phyloP scores from a whole-genome alignment of 805 yeast genomes.

The Hanseniaspora lindneri region DNA sequence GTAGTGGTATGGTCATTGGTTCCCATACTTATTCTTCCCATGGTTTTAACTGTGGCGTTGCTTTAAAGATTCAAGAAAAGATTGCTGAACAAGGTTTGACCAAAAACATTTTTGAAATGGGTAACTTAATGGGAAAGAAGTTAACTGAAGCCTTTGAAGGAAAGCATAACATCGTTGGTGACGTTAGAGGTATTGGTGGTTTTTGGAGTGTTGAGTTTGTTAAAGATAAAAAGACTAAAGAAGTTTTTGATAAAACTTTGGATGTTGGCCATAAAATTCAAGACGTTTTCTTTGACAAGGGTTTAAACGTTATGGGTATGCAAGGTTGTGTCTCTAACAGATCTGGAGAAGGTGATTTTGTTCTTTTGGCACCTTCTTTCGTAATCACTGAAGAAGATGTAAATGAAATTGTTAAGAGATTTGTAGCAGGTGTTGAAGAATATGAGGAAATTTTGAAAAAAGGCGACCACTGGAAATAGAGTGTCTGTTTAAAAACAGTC shows the following conservation, averaged over 20 bases:
- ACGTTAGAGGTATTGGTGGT: conserved; percentile 52
- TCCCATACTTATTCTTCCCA: conserved; percentile 43
- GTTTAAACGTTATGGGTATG: conserved; percentile 38
- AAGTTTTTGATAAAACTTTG: conserved; percentile 33
- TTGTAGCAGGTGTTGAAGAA: conserved; percentile 34
- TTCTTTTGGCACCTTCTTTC: conserved; percentile 39
- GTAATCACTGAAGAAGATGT: conserved; percentile 34
- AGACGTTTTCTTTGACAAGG: conserved; percentile 33
- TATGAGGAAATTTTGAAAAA: conserved; percentile 18
- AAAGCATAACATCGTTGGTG: conserved; percentile 38
- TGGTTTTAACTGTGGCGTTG: conserved; percentile 37
- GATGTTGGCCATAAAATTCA: conserved; percentile 31
- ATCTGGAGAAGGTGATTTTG: conserved; percentile 29
- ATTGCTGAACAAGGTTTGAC: conserved; percentile 29
- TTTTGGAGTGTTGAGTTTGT: conserved; percentile 50
- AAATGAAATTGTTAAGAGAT: conserved; percentile 32
- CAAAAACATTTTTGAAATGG: conserved; percentile 35
- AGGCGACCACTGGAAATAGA: conserved; percentile 18
- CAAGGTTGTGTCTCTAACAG: conserved; percentile 34
- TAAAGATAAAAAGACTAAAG: conserved; percentile 41
- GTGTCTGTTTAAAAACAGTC: not conserved
- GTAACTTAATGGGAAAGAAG: conserved; percentile 33
- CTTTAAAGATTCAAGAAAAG: conserved; percentile 37
- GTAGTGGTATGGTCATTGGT: conserved; percentile 34
- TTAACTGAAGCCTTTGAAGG: conserved; percentile 28